These are phyloP conservation scores for Mallotus japonicus DNA, from an alignment of 441 rosid species.

Conservation along the genomic window DNA sequence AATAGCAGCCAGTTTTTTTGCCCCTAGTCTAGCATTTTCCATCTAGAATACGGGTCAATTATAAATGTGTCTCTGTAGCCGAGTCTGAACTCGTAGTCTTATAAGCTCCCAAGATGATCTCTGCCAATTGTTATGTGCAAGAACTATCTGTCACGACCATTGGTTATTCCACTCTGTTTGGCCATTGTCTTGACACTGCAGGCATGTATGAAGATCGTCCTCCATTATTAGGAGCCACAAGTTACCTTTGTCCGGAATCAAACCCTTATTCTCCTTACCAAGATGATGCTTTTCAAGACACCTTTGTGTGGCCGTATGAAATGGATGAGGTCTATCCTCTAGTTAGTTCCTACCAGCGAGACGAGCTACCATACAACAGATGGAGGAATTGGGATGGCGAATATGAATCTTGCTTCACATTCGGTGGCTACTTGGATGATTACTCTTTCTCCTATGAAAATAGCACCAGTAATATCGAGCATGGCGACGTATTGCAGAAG, in stretches of 20 bases:
- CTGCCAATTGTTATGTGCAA: slow-evolving; percentile 9
- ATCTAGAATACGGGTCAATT: neutral
- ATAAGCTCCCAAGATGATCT: neutral
- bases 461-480: neutral
- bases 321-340: slow-evolving; percentile 4
- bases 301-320: slow-evolving; percentile 6
- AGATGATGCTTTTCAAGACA: slow-evolving; percentile 18
- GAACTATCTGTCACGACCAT: slow-evolving; percentile 4
- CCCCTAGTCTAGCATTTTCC: neutral
- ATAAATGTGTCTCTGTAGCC: neutral
- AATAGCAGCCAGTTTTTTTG: too few species aligned
- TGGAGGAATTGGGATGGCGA: slow-evolving; percentile 24
- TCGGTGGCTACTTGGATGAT: slow-evolving; percentile 16
- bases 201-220: slow-evolving; percentile 5
- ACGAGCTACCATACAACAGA: slow-evolving; percentile 7
- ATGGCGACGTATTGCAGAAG: neutral
- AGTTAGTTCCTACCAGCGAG: neutral
- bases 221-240: slow-evolving; percentile 10
- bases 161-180: slow-evolving; percentile 16
- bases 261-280: slow-evolving; percentile 11
- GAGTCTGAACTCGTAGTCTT: neutral
- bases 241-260: slow-evolving; percentile 1
- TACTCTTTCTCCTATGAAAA: slow-evolving; percentile 13
- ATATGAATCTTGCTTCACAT: slow-evolving; percentile 19
- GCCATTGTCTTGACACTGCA: neutral